Conservation (phyloP, 2,329 filamentous ascomycete species). For the Ceratocystis diversiconidia region DNA sequence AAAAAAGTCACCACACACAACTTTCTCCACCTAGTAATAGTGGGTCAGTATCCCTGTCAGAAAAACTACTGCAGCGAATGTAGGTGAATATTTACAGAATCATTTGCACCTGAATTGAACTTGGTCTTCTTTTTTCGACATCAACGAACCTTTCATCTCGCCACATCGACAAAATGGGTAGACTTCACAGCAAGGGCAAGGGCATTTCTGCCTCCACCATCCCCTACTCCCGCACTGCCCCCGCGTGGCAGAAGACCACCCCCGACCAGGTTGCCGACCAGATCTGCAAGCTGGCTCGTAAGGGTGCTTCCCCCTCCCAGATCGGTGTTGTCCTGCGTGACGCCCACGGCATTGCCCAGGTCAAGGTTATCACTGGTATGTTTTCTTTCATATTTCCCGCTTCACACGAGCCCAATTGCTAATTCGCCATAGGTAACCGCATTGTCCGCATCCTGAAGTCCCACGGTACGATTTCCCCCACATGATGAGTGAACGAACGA, state of each 20-base stretch:
- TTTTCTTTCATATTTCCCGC: conserved; percentile 18
- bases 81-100: conserved; percentile 17
- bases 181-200: conserved; percentile 99
- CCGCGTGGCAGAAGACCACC: conserved; percentile 96
- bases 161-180: conserved; percentile 60
- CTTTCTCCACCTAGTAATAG: conserved; percentile 6
- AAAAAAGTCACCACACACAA: conserved; percentile 14
- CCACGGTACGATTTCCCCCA: conserved; percentile 61
- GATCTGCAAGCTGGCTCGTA: conserved; percentile 97
- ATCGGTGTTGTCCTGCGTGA: conserved; percentile 97
- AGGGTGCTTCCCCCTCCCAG: conserved; percentile 96
- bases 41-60: conserved; percentile 5
- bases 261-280: conserved; percentile 97
- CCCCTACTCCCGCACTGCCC: conserved; percentile 87
- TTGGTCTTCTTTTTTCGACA: conserved; percentile 16
- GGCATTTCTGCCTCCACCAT: conserved; percentile 92
- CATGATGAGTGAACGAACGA: conserved; percentile 21
- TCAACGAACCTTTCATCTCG: conserved; percentile 21
- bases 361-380: conserved; percentile 93
- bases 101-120: conserved; percentile 16
- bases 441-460: conserved; percentile 98
- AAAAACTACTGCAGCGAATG: background rate
- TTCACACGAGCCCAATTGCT: conserved; percentile 23
- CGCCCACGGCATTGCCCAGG: conserved; percentile 94
- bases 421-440: conserved; percentile 72